phyloP scores from a whole-genome alignment of 495 filamentous ascomycete genomes.

The Tuber umbilicatum region DNA sequence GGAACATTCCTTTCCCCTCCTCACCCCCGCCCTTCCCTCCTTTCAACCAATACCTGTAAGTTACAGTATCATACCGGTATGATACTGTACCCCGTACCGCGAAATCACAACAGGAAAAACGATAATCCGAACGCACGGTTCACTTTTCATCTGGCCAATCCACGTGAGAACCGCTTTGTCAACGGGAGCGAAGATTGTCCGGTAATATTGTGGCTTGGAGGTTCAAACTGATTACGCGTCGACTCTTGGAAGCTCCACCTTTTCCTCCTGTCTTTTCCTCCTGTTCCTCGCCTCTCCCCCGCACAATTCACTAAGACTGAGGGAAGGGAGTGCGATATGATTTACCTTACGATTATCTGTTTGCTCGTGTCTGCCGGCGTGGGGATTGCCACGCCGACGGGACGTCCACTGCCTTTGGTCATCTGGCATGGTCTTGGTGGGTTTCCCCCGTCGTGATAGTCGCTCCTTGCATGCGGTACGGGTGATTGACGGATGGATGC shows the following conservation, averaged over 20 bases:
- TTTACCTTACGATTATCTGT: neutral
- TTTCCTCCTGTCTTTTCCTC: neutral
- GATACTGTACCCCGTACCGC: too few relatives aligned
- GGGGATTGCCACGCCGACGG: neutral
- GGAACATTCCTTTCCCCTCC: neutral
- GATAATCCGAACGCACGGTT: neutral
- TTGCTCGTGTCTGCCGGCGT: neutral
- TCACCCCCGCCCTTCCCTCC: neutral
- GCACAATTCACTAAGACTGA: neutral
- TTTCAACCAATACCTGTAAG: too few relatives aligned
- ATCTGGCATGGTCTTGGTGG: conserved; percentile 87
- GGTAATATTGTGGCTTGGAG: neutral
- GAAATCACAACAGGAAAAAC: neutral
- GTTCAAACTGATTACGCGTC: neutral
- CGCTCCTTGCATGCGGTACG: neutral
- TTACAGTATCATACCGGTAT: neutral
- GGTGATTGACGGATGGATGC: neutral
- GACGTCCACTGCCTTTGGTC: conserved; percentile 60
- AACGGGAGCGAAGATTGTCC: neutral
- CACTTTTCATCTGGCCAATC: neutral
- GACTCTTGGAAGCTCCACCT: neutral
- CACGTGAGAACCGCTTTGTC: neutral
- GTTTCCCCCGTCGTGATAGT: neutral
- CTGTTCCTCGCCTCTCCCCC: neutral
- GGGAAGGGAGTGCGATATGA: neutral